A percentile compares a stretch with the other conserved stretches of the same genome.
phyloP scores from a whole-genome alignment of 192 early-diverging fungal genomes.

The Coemansia sp. region DNA sequence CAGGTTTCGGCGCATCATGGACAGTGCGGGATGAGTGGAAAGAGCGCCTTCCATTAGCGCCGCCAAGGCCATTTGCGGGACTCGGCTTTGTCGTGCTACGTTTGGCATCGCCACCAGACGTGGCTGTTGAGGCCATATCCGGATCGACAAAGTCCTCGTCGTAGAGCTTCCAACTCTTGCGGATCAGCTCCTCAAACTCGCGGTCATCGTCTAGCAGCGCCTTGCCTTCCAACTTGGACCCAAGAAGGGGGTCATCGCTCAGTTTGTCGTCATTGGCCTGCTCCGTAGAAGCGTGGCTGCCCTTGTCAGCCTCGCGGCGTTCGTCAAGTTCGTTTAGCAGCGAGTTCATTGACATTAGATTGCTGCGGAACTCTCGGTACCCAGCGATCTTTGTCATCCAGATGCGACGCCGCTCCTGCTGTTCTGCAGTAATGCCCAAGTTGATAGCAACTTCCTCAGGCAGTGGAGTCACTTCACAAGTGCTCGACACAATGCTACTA shows the following conservation, averaged over 20 bases:
- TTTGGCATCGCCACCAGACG: neutral
- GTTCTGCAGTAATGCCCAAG: conserved; percentile 32
- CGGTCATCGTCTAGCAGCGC: conserved; percentile 15
- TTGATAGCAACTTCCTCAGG: conserved; percentile 20
- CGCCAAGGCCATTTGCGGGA: neutral
- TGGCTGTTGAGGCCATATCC: neutral
- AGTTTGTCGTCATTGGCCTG: neutral
- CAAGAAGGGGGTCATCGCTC: neutral
- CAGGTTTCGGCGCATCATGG: neutral
- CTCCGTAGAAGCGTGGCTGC: neutral
- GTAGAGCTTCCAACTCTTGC: conserved; percentile 37
- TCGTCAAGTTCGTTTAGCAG: conserved; percentile 18
- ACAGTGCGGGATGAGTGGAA: conserved; percentile 18
- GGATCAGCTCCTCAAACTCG: conserved; percentile 45
- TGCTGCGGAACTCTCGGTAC: conserved; percentile 31
- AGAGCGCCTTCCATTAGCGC: conserved; percentile 16
- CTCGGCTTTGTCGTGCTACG: neutral
- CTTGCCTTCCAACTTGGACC: neutral
- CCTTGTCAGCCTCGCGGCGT: neutral
- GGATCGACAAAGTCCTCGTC: conserved; percentile 33
- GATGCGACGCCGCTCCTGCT: conserved; percentile 35
- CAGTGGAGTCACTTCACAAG: conserved; percentile 13
- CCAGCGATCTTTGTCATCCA: conserved; percentile 47
- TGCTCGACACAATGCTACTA: neutral
- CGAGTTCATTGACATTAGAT: conserved; percentile 32